Evolutionary conservation across 345 rosid genomes (phyloP), one percentile per base, ranked within the genome.

Genomic region (Salix caprea): DNA sequence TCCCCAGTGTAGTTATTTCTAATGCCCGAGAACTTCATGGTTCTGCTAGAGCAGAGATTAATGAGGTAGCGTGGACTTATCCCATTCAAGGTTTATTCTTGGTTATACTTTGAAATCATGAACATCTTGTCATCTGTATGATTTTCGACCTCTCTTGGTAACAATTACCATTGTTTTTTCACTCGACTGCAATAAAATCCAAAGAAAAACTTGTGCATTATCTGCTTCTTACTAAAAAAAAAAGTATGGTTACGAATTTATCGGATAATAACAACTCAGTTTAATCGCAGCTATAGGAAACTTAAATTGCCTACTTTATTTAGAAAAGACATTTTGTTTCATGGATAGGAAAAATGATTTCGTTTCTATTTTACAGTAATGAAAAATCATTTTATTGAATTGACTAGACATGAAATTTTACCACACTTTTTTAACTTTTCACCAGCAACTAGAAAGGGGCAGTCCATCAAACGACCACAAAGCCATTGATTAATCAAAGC

Each of bases 1-100:
- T 95, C 50, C 90, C 93, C 34, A 54, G 80, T 74, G 79, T 39
- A 54, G 81, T 91, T 73, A 79, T 93, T 32, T 72, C 74, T 48
- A 74, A 82, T 84, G 90, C 98, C 52, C 89, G 90, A 68, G 87
- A 88, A 75, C 80, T 90, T 48, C 89, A 89, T 76, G 98, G 97
- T 75, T 78, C 89, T 80, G 92, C 92, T 79, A 90, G 93, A 84
- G 89, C 91, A 32, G 97, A 96, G 90, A 93, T 93, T 77, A 90
- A 96, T 77, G 90, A 88, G 92, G 97, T 90, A 77, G 61, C 72
- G 15, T 48, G 9, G 58, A 19, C 34, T 2, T 44, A 24, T 16
- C 64, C 32, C 5, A 11, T 10, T 8, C 15, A n/a, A 34, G 39
- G 32, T 73, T 30, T 37, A 50, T 61, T 76, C 19, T 40, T 28